Percentiles rank a stretch among this genome's conserved stretches.
Evolutionary conservation across 192 early-diverging fungal genomes (phyloP).

Genomic region (Neocallimastix lanati): DNA sequence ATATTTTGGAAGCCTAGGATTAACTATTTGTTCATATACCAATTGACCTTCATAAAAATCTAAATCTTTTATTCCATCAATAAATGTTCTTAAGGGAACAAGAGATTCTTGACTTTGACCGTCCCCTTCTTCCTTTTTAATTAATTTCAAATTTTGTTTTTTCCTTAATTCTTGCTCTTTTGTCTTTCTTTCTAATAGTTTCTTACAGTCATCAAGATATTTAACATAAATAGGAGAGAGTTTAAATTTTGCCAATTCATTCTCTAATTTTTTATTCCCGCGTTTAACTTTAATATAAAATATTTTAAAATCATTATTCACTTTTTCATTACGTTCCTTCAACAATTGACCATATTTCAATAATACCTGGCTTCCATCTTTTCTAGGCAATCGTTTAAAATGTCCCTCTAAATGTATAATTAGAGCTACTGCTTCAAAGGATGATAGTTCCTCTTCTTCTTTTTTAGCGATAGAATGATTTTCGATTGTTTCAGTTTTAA

Average conservation of each 20-base stretch:
- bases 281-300: neutral
- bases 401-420: neutral
- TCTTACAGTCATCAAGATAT: neutral
- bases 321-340: neutral
- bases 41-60: slow-evolving; percentile 22
- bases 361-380: neutral
- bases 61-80: slow-evolving; percentile 9
- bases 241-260: neutral
- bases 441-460: neutral
- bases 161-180: neutral
- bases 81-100: slow-evolving; percentile 1
- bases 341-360: neutral
- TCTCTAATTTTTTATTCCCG: neutral
- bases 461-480: neutral
- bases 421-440: neutral
- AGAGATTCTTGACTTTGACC: neutral
- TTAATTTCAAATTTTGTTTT: neutral
- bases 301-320: neutral
- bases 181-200: neutral
- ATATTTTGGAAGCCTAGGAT: slow-evolving; percentile 1
- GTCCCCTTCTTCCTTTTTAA: neutral
- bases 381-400: neutral
- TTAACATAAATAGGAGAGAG: neutral
- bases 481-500: neutral
- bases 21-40: neutral